These are phyloP conservation scores for Dendryphion nanum DNA, from an alignment of 2,329 filamentous ascomycete species.

Conservation along the genomic window DNA sequence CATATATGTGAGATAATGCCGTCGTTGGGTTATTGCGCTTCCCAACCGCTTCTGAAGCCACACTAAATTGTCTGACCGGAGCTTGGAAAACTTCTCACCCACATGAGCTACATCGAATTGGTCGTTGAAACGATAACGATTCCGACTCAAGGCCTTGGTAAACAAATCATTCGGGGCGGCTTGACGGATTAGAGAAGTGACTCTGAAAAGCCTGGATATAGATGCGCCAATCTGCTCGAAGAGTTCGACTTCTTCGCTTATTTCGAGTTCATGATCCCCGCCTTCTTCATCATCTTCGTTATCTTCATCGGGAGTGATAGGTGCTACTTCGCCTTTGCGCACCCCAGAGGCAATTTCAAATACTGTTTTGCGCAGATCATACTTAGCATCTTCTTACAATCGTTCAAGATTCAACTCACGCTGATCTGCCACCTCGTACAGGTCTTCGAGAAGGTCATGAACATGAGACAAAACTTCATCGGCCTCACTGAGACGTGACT, in stretches of 20 bases:
- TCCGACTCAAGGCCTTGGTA: conserved; percentile 12
- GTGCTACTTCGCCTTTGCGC: too few relatives aligned
- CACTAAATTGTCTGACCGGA: conserved; percentile 4
- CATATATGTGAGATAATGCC: conserved; percentile 17
- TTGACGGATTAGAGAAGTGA: conserved; percentile 15
- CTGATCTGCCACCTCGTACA: conserved; percentile 9
- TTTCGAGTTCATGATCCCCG: background rate
- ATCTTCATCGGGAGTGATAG: too few relatives aligned
- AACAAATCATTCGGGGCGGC: conserved; percentile 14
- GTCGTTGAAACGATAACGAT: conserved; percentile 14
- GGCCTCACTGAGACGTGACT: conserved; percentile 14
- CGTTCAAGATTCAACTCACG: conserved; percentile 1
- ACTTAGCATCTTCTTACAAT: too few relatives aligned
- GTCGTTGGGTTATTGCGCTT: conserved; percentile 17
- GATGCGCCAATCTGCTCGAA: conserved; percentile 11
- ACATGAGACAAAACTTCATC: conserved; percentile 11
- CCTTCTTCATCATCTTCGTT: too few relatives aligned
- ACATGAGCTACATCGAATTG: conserved; percentile 17
- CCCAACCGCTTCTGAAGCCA: conserved; percentile 17
- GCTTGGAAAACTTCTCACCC: conserved; percentile 16
- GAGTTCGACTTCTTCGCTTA: conserved; percentile 8
- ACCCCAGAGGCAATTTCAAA: too few relatives aligned
- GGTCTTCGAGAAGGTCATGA: conserved; percentile 9
- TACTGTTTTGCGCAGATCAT: too few relatives aligned
- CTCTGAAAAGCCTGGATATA: conserved; percentile 14